Conservation (phyloP, 768 basidiomycete species). For the Boletus pseudo-olivaceus region DNA sequence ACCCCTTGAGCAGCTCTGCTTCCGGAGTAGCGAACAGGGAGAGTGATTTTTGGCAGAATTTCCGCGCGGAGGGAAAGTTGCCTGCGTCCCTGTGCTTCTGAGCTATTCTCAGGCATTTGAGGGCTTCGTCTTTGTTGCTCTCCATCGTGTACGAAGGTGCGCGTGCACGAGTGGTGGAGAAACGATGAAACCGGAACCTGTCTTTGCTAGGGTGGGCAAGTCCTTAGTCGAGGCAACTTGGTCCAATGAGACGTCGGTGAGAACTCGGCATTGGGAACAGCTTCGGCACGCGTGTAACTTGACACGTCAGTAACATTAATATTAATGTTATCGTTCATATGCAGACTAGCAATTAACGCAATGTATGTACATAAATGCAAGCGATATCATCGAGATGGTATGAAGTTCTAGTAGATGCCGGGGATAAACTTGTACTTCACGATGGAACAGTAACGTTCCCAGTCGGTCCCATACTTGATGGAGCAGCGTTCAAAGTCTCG, state of each 20-base stretch:
- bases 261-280: slow-evolving; percentile 14
- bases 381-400: slow-evolving; percentile 13
- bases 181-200: slow-evolving; percentile 7
- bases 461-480: slow-evolving; percentile 91
- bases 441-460: slow-evolving; percentile 83
- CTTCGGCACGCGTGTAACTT: slow-evolving; percentile 4
- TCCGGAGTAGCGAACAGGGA: slow-evolving; percentile 77
- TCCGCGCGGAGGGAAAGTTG: slow-evolving; percentile 74
- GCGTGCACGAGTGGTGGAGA: slow-evolving; percentile 8
- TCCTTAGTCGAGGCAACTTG: neutral
- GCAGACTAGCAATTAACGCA: neutral
- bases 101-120: slow-evolving; percentile 77
- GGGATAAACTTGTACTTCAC: slow-evolving; percentile 93
- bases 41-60: slow-evolving; percentile 87
- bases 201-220: neutral
- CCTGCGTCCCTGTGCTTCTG: slow-evolving; percentile 67
- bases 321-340: neutral
- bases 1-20: slow-evolving; percentile 61
- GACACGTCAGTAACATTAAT: slow-evolving; percentile 4
- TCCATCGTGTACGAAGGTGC: slow-evolving; percentile 48
- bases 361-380: neutral
- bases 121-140: slow-evolving; percentile 88
- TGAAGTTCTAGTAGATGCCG: slow-evolving; percentile 60
- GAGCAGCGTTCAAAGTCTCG: slow-evolving; percentile 96
- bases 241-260: slow-evolving; percentile 19